phyloP scores from a whole-genome alignment of 495 filamentous ascomycete genomes.

The Daldinia decipiens region DNA sequence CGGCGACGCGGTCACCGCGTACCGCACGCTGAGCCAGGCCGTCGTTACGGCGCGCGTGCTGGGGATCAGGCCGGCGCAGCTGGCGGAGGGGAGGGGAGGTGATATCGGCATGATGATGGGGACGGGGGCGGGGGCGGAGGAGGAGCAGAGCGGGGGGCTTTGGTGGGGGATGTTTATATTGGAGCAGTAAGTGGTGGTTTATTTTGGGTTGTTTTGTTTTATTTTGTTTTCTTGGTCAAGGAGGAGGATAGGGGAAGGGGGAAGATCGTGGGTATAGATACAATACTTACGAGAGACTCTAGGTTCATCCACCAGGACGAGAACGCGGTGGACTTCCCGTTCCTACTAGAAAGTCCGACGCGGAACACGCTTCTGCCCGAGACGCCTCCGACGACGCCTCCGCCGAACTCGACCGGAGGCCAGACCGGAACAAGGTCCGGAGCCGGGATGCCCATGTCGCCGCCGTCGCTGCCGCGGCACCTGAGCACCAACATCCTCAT shows the following conservation, averaged over 20 bases:
- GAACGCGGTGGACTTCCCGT: conserved; percentile 36
- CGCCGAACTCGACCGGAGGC: not conserved
- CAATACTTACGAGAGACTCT: conserved; percentile 10
- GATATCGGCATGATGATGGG: conserved; percentile 25
- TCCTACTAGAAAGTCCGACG: conserved; percentile 45
- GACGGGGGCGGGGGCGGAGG: conserved; percentile 20
- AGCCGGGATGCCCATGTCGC: conserved; percentile 22
- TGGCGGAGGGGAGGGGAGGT: conserved; percentile 24
- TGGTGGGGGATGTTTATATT: conserved; percentile 52
- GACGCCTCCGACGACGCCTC: conserved; percentile 37
- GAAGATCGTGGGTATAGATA: no score
- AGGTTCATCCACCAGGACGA: conserved; percentile 49
- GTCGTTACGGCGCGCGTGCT: conserved; percentile 34
- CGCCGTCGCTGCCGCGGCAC: conserved; percentile 33
- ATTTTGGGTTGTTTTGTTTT: not conserved
- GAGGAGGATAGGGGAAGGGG: no score
- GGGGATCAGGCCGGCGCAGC: conserved; percentile 36
- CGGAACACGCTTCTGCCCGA: conserved; percentile 45
- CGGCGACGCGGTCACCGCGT: conserved; percentile 44
- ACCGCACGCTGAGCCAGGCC: conserved; percentile 46
- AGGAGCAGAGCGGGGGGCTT: conserved; percentile 46
- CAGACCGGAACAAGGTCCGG: not conserved
- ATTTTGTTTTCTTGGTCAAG: not conserved
- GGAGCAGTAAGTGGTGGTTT: conserved; percentile 44
- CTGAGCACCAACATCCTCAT: conserved; percentile 35